These are phyloP conservation scores for Breviolum minutum DNA, from an alignment of 73 alveolate genomes.

Conservation along the genomic window DNA sequence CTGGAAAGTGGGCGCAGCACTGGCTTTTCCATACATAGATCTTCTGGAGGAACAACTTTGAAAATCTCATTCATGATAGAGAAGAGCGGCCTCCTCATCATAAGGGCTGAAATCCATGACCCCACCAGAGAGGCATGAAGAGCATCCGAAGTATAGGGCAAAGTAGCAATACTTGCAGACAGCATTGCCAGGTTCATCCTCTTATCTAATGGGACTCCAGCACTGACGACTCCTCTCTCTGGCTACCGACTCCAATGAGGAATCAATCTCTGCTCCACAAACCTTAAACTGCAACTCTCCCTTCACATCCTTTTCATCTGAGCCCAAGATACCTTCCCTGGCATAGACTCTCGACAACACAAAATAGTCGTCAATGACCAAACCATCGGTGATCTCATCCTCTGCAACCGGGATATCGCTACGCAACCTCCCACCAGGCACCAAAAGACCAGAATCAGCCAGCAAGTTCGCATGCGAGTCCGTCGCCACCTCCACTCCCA, in stretches of 20 bases:
- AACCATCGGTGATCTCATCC: not conserved
- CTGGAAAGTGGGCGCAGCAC: not conserved
- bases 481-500: not conserved
- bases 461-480: not conserved
- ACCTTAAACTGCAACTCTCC: not conserved
- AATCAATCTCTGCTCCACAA: not conserved
- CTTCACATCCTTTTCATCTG: not conserved
- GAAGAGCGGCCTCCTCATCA: not conserved
- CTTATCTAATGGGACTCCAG: not conserved
- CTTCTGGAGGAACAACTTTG: not conserved
- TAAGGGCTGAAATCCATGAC: not conserved
- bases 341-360: not conserved
- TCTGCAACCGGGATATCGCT: not conserved
- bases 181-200: not conserved
- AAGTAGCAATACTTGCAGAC: not conserved
- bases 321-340: not conserved
- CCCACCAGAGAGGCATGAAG: not conserved
- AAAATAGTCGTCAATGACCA: constrained; percentile 9
- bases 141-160: not conserved
- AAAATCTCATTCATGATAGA: not conserved
- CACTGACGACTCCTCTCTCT: not conserved
- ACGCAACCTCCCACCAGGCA: not conserved
- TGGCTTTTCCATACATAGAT: not conserved
- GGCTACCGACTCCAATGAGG: not conserved
- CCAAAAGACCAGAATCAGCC: no score